Evolutionary conservation across 208 protist genomes (phyloP).

Genomic region (Leishmania gerbilli): DNA sequence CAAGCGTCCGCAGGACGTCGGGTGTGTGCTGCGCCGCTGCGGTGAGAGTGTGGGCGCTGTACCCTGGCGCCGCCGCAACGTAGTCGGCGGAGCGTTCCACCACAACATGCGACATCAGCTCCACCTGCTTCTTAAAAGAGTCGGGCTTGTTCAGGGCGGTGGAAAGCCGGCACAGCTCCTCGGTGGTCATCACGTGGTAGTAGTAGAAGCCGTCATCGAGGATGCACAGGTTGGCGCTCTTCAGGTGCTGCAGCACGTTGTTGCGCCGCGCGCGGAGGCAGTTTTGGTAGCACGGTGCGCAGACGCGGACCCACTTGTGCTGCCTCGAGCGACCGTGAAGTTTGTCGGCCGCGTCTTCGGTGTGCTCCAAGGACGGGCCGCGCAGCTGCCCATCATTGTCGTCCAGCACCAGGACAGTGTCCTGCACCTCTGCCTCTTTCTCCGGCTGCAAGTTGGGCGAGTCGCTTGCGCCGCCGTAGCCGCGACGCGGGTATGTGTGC

Average conservation of each 20-base stretch:
- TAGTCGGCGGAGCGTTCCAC: constrained; percentile 48
- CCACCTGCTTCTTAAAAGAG: constrained; percentile 45
- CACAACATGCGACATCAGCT: constrained; percentile 46
- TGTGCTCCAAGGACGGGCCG: background rate
- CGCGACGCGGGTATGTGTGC: constrained; percentile 40
- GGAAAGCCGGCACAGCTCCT: constrained; percentile 46
- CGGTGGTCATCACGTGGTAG: constrained; percentile 54
- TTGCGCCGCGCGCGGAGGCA: constrained; percentile 56
- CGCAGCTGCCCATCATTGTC: constrained; percentile 10
- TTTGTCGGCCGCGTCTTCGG: background rate
- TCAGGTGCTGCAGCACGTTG: constrained; percentile 37
- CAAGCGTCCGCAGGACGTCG: constrained; percentile 35
- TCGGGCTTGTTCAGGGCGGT: constrained; percentile 52
- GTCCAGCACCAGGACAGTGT: background rate
- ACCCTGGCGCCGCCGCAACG: constrained; percentile 30
- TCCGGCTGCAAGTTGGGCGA: background rate
- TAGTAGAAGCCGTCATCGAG: constrained; percentile 62
- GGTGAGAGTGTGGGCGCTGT: constrained; percentile 29
- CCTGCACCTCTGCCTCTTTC: constrained; percentile 6
- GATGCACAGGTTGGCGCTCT: constrained; percentile 51
- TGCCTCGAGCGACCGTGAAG: constrained; percentile 10
- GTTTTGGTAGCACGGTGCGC: constrained; percentile 54
- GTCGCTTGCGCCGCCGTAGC: background rate
- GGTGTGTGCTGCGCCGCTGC: constrained; percentile 35
- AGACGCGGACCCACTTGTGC: constrained; percentile 53